Conservation (phyloP, 2,329 filamentous ascomycete species). For the Rutstroemia sp. region DNA sequence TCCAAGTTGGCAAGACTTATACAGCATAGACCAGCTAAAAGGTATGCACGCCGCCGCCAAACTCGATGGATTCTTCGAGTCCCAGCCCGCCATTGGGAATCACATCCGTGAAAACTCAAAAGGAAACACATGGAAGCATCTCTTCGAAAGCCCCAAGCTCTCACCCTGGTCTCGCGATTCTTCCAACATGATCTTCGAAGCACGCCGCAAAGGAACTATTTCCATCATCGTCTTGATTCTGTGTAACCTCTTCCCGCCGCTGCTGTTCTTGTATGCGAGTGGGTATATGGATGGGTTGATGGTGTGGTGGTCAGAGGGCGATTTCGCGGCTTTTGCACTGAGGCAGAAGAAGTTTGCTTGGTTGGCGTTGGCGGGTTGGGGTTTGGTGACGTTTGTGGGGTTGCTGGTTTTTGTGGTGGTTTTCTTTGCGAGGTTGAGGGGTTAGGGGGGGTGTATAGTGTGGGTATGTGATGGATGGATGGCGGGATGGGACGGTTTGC, state of each 20-base stretch:
- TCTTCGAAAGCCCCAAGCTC: slow-evolving; percentile 17
- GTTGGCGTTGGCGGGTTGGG: slow-evolving; percentile 16
- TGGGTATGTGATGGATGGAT: not conserved
- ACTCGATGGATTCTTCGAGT: slow-evolving; percentile 16
- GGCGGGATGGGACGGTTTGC: not conserved
- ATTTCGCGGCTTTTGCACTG: slow-evolving; percentile 18
- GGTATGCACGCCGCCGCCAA: slow-evolving; percentile 16
- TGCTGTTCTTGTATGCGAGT: slow-evolving; percentile 21
- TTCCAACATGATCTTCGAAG: slow-evolving; percentile 11
- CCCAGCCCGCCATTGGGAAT: not conserved
- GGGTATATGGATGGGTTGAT: slow-evolving; percentile 24
- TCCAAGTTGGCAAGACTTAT: slow-evolving; percentile 22
- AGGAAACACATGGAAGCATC: slow-evolving; percentile 13
- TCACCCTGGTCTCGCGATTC: slow-evolving; percentile 13
- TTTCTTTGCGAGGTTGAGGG: slow-evolving; percentile 1
- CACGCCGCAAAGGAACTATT: slow-evolving; percentile 14
- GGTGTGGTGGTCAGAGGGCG: slow-evolving; percentile 20
- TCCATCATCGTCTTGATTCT: slow-evolving; percentile 20
- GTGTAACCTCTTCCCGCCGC: slow-evolving; percentile 24
- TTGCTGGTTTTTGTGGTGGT: slow-evolving; percentile 16
- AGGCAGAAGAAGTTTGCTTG: slow-evolving; percentile 21
- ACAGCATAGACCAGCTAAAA: slow-evolving; percentile 19
- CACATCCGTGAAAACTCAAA: not conserved
- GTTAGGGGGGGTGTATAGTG: not conserved
- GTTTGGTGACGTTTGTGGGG: slow-evolving; percentile 12